A percentile compares a stretch with the other conserved stretches of the same genome.
Evolutionary conservation across 2,329 filamentous ascomycete genomes (phyloP).

Genomic region (Fusarium succisae): DNA sequence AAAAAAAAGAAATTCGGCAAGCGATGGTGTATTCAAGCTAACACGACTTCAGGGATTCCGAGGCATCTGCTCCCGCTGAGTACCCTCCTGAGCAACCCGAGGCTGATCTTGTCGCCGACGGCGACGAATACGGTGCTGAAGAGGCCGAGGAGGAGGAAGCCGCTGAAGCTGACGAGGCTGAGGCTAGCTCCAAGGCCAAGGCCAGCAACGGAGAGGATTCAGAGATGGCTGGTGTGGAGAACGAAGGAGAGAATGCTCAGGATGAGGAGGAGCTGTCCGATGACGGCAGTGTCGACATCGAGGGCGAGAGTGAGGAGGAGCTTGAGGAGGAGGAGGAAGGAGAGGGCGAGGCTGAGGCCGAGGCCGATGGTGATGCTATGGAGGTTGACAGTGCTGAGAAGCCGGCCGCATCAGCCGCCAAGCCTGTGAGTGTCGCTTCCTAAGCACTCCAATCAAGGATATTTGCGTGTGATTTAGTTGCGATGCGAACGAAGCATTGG

Average conservation of each 20-base stretch:
- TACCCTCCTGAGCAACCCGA: slow-evolving; percentile 98
- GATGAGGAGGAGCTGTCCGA: slow-evolving; percentile 77
- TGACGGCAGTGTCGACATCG: slow-evolving; percentile 80
- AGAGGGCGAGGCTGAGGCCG: slow-evolving; percentile 51
- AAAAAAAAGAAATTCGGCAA: neutral
- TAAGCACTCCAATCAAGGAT: slow-evolving; percentile 28
- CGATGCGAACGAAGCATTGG: slow-evolving; percentile 31
- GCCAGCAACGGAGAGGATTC: slow-evolving; percentile 68
- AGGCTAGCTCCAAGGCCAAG: slow-evolving; percentile 57
- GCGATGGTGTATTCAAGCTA: neutral
- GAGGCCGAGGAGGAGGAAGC: slow-evolving; percentile 80
- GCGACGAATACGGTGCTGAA: slow-evolving; percentile 90
- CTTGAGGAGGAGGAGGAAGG: slow-evolving; percentile 76
- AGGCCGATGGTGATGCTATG: slow-evolving; percentile 57
- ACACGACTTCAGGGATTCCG: slow-evolving; percentile 79
- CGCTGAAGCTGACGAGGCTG: slow-evolving; percentile 57
- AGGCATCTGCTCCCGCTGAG: slow-evolving; percentile 93
- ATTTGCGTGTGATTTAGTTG: slow-evolving; percentile 15
- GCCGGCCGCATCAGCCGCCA: slow-evolving; percentile 44
- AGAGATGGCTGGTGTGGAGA: slow-evolving; percentile 79
- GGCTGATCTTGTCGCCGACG: slow-evolving; percentile 85
- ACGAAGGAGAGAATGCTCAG: slow-evolving; percentile 54
- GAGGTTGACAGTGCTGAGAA: slow-evolving; percentile 58
- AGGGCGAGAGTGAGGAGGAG: slow-evolving; percentile 78
- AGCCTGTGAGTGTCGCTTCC: slow-evolving; percentile 50